Evolutionary conservation across 2,329 filamentous ascomycete species (phyloP), one percentile per base, ranked within the genome.

Genomic region (Fusarium pseudograminearum): DNA sequence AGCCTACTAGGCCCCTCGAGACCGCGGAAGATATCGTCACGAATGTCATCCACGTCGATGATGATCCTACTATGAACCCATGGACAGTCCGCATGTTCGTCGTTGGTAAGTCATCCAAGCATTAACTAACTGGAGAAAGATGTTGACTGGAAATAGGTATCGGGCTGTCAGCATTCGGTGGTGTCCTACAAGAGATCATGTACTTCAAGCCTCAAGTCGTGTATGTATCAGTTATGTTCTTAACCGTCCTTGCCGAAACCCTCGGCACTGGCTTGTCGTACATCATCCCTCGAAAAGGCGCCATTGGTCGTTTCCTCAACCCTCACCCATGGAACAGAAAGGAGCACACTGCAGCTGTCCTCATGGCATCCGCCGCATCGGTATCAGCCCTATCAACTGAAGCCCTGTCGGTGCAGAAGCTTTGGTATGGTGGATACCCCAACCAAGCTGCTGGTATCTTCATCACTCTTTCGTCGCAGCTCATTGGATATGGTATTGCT

Each of bases 401-500:
- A 36, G 80, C 81, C 1, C 73, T 86, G 7, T 80, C 84, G 0
- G 82, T 80, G 1, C 82, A 86, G 73, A 72, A 79, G 54, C 78
- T 86, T 4, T 86, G 79, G 73, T 86, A 86, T 57, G 75, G 78
- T 20, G 73, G 78, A 11, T 76, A 79, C 18, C 78, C 82, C 2
- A 80, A 76, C 64, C 76, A 77, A 7, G 80, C 74, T 4, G 78
- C 79, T 1, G 79, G 79, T 11, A 80, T 86, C 51, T 82, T 86
- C 65, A 69, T 84, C 33, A 76, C 80, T 1, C 70, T 86, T 11
- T 83, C 84, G 0, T 84, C 83, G 4, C 84, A 85, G 48, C 74
- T 83, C 12, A 77, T 86, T 20, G 84, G 84, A 0, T 86, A 83
- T 41, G 84, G 83, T 31, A 73, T 86, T 42, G 81, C 82, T 7